Evolutionary conservation across 169 alveolate species (phyloP).

Genomic region (Miamiensis avidus): DNA sequence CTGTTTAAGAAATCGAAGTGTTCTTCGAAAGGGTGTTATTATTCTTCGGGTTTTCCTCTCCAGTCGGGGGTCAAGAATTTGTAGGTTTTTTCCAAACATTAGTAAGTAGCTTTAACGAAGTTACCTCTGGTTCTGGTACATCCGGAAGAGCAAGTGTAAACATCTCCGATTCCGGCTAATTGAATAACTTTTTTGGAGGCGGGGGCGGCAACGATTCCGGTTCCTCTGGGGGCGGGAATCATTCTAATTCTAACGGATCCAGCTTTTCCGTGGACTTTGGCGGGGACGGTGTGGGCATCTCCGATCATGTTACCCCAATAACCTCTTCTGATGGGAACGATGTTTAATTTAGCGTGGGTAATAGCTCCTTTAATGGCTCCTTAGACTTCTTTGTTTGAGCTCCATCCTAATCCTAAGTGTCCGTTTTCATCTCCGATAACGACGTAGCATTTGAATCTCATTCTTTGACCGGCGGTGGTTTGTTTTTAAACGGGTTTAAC

Average conservation of each 20-base stretch:
- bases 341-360: slow-evolving; percentile 97
- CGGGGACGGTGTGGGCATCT: slow-evolving; percentile 99
- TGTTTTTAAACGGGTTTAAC: slow-evolving; percentile 99
- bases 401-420: slow-evolving; percentile 97
- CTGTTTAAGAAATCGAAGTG: slow-evolving; percentile 93
- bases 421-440: slow-evolving; percentile 99
- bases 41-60: slow-evolving; percentile 92
- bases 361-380: slow-evolving; percentile 99
- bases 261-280: slow-evolving; percentile 99
- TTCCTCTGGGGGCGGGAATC: slow-evolving; percentile 99
- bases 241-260: slow-evolving; percentile 99
- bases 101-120: slow-evolving; percentile 97
- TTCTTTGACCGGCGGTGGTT: slow-evolving; percentile 99
- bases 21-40: slow-evolving; percentile 93
- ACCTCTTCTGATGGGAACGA: slow-evolving; percentile 99
- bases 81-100: slow-evolving; percentile 96
- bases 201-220: slow-evolving; percentile 99
- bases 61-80: slow-evolving; percentile 99
- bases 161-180: slow-evolving; percentile 99
- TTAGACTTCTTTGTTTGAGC: slow-evolving; percentile 99
- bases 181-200: slow-evolving; percentile 96
- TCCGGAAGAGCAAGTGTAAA: slow-evolving; percentile 98
- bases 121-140: slow-evolving; percentile 98
- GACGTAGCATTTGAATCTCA: slow-evolving; percentile 99
- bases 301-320: slow-evolving; percentile 99